Evolutionary conservation across 129 eudicot species (phyloP).

Genomic region (sunflower (Helianthus annuus)): DNA sequence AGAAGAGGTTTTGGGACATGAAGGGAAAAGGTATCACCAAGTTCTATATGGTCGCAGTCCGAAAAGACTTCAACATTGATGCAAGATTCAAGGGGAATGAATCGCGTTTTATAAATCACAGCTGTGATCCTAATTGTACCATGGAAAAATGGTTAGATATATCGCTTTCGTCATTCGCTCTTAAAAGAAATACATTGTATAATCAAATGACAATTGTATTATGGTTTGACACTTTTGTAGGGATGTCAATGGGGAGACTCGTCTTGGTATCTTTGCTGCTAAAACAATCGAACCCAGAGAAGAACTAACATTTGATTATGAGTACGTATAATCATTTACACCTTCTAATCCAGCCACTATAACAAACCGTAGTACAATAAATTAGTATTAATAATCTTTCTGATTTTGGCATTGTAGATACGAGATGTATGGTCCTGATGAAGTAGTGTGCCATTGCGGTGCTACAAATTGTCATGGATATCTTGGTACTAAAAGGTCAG

Average conservation of each 20-base stretch:
- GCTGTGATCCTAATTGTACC: constrained; percentile 84
- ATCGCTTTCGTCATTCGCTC: neutral
- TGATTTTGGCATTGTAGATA: constrained; percentile 46
- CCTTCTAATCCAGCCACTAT: neutral
- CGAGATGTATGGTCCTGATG: constrained; percentile 58
- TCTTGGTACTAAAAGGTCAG: constrained; percentile 53
- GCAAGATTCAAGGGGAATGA: constrained; percentile 76
- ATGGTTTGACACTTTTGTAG: constrained; percentile 29
- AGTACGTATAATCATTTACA: constrained; percentile 37
- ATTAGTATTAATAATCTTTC: neutral
- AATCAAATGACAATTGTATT: too few relatives aligned
- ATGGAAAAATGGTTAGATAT: constrained; percentile 75
- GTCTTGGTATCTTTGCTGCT: constrained; percentile 79
- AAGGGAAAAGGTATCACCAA: constrained; percentile 26
- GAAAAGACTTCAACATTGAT: constrained; percentile 74
- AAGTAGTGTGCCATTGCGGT: constrained; percentile 71
- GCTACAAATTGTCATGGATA: constrained; percentile 68
- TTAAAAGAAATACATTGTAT: neutral
- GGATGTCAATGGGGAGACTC: constrained; percentile 77
- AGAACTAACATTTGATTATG: constrained; percentile 68
- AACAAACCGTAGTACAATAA: neutral
- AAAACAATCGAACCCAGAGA: constrained; percentile 67
- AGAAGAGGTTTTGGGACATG: constrained; percentile 77
- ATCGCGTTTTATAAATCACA: constrained; percentile 82
- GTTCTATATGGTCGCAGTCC: constrained; percentile 33